A percentile compares a stretch with the other conserved stretches of the same genome.
phyloP scores from a whole-genome alignment of 1,284 basidiomycete species.

The Psilocybe mexicana region DNA sequence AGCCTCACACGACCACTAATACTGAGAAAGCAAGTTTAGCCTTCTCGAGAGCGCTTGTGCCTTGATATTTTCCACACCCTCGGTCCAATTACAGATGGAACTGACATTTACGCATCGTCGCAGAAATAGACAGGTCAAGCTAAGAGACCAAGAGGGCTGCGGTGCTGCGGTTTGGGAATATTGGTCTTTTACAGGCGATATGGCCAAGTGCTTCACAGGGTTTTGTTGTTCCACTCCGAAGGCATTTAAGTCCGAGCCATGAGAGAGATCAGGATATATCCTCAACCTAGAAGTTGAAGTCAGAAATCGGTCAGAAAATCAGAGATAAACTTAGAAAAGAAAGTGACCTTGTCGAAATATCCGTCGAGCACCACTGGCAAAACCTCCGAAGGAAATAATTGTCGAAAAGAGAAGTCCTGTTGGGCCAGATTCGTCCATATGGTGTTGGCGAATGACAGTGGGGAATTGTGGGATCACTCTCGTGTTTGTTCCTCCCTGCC shows the following conservation, averaged over 20 bases:
- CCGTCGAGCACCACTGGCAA: background rate
- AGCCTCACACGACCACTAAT: background rate
- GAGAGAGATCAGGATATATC: background rate
- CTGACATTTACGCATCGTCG: background rate
- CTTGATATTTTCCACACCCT: slow-evolving; percentile 6
- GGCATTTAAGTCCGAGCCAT: background rate
- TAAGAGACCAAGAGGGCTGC: slow-evolving; percentile 5
- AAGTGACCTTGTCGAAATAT: background rate
- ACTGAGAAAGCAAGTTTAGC: background rate
- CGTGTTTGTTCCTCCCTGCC: no score
- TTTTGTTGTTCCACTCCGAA: background rate
- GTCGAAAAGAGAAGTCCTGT: no score
- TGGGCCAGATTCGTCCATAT: no score
- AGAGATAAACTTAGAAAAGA: background rate
- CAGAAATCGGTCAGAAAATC: background rate
- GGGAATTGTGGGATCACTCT: no score
- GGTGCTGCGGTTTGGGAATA: slow-evolving; percentile 11
- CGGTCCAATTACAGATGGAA: background rate
- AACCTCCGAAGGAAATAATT: background rate
- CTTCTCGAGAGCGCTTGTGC: background rate
- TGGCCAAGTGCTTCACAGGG: slow-evolving; percentile 12
- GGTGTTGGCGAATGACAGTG: no score
- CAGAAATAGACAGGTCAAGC: background rate
- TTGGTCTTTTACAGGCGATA: slow-evolving; percentile 7
- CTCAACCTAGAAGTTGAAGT: background rate